A percentile compares a stretch with the other conserved stretches of the same genome.
phyloP scores from a whole-genome alignment of 2,329 filamentous ascomycete genomes.

The Pseudogymnoascus sp. region DNA sequence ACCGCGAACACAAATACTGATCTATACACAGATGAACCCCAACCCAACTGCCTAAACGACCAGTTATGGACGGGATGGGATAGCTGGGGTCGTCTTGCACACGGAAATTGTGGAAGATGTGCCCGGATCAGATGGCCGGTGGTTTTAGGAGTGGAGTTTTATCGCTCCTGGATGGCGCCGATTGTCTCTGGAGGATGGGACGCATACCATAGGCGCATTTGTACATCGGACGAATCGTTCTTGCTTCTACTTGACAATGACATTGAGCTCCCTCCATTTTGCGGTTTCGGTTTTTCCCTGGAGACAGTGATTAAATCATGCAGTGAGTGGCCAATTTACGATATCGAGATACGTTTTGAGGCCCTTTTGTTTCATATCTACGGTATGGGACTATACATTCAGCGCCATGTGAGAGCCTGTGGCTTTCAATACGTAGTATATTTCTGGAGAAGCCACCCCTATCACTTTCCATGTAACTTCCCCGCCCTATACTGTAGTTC shows the following conservation, averaged over 20 bases:
- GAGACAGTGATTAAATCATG: background rate
- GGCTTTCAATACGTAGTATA: background rate
- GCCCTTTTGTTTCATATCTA: background rate
- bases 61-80: conserved; percentile 16
- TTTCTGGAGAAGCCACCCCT: background rate
- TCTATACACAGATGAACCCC: conserved; percentile 65
- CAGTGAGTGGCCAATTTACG: background rate
- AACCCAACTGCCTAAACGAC: conserved; percentile 63
- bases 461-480: background rate
- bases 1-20: conserved; percentile 16
- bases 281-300: background rate
- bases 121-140: conserved; percentile 24
- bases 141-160: conserved; percentile 22
- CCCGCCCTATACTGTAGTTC: background rate
- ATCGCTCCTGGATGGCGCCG: conserved; percentile 23
- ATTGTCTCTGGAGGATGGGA: conserved; percentile 26
- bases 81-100: conserved; percentile 14
- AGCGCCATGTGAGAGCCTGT: background rate
- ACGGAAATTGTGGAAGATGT: conserved; percentile 19
- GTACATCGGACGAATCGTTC: conserved; percentile 25
- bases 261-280: conserved; percentile 6
- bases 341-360: background rate
- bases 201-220: conserved; percentile 28
- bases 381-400: background rate
- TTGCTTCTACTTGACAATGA: conserved; percentile 19